Conservation (phyloP, 176 grass and related monocot species). For the Cenchrus fungigraminus region DNA sequence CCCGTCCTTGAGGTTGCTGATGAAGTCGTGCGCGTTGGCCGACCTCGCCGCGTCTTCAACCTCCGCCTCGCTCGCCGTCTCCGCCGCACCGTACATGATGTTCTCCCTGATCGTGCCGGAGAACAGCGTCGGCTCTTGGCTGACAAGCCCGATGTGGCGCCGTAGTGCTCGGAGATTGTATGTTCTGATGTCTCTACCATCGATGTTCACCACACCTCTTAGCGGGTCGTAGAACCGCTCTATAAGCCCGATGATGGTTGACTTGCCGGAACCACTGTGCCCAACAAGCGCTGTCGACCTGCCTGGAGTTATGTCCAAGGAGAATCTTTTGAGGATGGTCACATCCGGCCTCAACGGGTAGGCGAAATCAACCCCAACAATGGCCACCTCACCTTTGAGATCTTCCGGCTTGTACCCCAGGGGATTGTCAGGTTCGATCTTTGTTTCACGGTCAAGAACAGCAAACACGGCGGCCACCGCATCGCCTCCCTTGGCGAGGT, state of each 20-base stretch:
- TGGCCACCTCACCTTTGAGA: constrained; percentile 65
- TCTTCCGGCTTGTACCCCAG: constrained; percentile 54
- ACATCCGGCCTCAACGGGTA: constrained; percentile 69
- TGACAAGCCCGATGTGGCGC: constrained; percentile 66
- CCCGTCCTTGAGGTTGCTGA: constrained; percentile 59
- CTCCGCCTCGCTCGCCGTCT: constrained; percentile 52
- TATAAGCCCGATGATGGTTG: constrained; percentile 78
- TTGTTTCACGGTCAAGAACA: constrained; percentile 64
- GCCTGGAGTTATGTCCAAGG: constrained; percentile 64
- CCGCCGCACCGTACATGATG: constrained; percentile 31
- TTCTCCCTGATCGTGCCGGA: constrained; percentile 62
- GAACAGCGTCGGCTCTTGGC: constrained; percentile 83
- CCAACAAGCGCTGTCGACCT: constrained; percentile 81
- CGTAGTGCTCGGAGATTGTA: constrained; percentile 66
- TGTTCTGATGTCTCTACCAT: constrained; percentile 58
- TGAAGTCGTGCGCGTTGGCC: constrained; percentile 74
- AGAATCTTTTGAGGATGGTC: constrained; percentile 77
- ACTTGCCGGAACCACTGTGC: constrained; percentile 91
- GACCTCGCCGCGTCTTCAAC: constrained; percentile 68
- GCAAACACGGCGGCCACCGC: constrained; percentile 71
- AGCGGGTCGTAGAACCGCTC: constrained; percentile 85
- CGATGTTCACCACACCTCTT: constrained; percentile 61
- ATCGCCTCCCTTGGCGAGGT: constrained; percentile 77
- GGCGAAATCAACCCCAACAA: constrained; percentile 67
- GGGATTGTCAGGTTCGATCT: constrained; percentile 64